Conservation (phyloP, 306 rosid species). For the Vigna trinervia region DNA sequence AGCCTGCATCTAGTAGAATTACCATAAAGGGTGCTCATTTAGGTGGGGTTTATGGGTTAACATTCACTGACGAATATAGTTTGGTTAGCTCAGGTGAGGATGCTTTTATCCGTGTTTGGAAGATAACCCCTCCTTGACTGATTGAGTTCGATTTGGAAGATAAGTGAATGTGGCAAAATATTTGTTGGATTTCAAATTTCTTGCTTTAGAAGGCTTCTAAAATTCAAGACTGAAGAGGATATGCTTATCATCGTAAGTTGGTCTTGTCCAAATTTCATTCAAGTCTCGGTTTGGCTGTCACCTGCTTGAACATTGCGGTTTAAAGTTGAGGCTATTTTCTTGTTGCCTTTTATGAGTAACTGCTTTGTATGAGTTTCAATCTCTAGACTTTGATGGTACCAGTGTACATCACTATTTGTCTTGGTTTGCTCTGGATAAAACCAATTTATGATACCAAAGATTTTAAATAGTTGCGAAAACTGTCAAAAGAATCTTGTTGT, state of each 20-base stretch:
- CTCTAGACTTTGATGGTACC: constrained; percentile 41
- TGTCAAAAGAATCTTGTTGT: constrained; percentile 33
- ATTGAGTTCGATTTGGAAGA: constrained; percentile 33
- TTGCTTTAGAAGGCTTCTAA: constrained; percentile 37
- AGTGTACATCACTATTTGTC: constrained; percentile 23
- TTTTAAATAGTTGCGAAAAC: background rate
- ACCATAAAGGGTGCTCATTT: constrained; percentile 91
- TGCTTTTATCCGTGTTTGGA: constrained; percentile 97
- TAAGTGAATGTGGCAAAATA: constrained; percentile 31
- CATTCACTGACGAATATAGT: constrained; percentile 76
- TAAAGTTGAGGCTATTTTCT: constrained; percentile 40
- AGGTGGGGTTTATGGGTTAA: constrained; percentile 95
- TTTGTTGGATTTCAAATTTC: constrained; percentile 40
- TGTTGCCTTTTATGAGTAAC: constrained; percentile 32
- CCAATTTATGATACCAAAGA: constrained; percentile 25
- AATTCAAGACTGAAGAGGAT: constrained; percentile 31
- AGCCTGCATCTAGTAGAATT: constrained; percentile 80
- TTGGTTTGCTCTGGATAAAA: constrained; percentile 41
- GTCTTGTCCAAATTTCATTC: constrained; percentile 33
- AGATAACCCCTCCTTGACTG: constrained; percentile 63
- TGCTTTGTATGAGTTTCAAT: constrained; percentile 37
- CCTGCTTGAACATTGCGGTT: constrained; percentile 19
- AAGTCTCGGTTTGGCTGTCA: constrained; percentile 36
- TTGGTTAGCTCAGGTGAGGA: constrained; percentile 98
- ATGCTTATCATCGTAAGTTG: constrained; percentile 32